Evolutionary conservation across 305 asterid genomes (phyloP).

Genomic region (Solanum chacoense): DNA sequence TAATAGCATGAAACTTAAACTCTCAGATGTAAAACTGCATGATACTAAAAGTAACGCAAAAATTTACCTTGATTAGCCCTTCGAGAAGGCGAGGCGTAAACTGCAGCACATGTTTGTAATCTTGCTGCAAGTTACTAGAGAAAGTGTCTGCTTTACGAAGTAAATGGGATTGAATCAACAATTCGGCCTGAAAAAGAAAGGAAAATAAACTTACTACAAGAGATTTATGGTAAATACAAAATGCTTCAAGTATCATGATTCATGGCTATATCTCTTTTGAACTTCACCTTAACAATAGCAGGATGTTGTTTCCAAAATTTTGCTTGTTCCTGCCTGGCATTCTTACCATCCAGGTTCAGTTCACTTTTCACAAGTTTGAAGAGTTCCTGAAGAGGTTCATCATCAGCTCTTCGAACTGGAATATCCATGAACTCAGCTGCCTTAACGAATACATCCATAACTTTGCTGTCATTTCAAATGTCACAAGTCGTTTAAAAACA

Average conservation of each 20-base stretch:
- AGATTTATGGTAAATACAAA: neutral
- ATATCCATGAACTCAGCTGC: slow-evolving; percentile 83
- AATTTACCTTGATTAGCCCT: slow-evolving; percentile 65
- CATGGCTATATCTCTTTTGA: neutral
- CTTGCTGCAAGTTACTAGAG: slow-evolving; percentile 58
- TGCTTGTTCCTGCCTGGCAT: slow-evolving; percentile 67
- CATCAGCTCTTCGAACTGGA: slow-evolving; percentile 81
- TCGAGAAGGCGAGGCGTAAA: slow-evolving; percentile 75
- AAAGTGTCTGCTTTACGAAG: slow-evolving; percentile 53
- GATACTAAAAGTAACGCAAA: neutral
- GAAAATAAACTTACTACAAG: slow-evolving; percentile 7
- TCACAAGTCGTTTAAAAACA: neutral
- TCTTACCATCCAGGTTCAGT: slow-evolving; percentile 69
- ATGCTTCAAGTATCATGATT: neutral
- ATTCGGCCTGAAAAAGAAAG: slow-evolving; percentile 45
- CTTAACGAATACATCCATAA: slow-evolving; percentile 69
- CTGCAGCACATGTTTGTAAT: slow-evolving; percentile 56
- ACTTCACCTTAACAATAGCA: slow-evolving; percentile 59
- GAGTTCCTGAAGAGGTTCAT: slow-evolving; percentile 76
- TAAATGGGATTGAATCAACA: slow-evolving; percentile 77
- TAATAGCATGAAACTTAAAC: neutral
- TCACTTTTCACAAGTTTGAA: slow-evolving; percentile 60
- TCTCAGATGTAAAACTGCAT: neutral
- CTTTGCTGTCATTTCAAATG: slow-evolving; percentile 50
- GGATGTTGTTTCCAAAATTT: slow-evolving; percentile 96